phyloP scores from a whole-genome alignment of 148 eudicot genomes.

The Camellia lanceoleosa region DNA sequence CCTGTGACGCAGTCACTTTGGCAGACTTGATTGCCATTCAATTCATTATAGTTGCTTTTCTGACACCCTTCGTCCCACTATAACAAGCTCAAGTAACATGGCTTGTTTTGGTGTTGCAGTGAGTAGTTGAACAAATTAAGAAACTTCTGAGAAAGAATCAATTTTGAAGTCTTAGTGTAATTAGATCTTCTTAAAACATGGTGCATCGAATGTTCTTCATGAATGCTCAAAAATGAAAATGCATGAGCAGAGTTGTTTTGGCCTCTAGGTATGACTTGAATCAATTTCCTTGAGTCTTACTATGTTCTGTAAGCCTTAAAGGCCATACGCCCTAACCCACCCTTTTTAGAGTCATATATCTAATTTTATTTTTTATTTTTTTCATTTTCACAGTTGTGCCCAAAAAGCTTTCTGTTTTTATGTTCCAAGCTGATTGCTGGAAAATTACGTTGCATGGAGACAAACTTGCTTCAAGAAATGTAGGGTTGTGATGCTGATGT shows the following conservation, averaged over 20 bases:
- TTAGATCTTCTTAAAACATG: background rate
- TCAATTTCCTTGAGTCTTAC: background rate
- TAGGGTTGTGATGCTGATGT: slow-evolving; percentile 26
- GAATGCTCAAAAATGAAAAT: background rate
- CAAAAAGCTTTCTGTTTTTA: slow-evolving; percentile 63
- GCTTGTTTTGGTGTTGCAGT: too few species aligned
- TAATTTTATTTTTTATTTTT: slow-evolving; percentile 6
- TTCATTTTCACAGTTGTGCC: slow-evolving; percentile 66
- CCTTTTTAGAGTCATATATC: background rate
- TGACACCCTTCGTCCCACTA: too few species aligned
- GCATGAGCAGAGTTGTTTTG: background rate
- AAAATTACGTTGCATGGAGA: slow-evolving; percentile 73
- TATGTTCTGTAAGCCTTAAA: background rate
- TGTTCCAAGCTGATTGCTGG: slow-evolving; percentile 81
- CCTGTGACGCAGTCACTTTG: too few species aligned
- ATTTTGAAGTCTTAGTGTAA: too few species aligned
- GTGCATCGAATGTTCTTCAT: background rate
- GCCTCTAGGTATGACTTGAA: background rate
- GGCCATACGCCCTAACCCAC: background rate
- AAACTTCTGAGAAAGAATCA: too few species aligned
- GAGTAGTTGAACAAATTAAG: too few species aligned
- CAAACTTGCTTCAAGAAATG: slow-evolving; percentile 45
- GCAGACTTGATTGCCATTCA: too few species aligned
- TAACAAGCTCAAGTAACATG: too few species aligned
- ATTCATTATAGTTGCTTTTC: too few species aligned